These are phyloP conservation scores for Rhamnella rubrinervis DNA, from an alignment of 331 rosid genomes.

Conservation along the genomic window DNA sequence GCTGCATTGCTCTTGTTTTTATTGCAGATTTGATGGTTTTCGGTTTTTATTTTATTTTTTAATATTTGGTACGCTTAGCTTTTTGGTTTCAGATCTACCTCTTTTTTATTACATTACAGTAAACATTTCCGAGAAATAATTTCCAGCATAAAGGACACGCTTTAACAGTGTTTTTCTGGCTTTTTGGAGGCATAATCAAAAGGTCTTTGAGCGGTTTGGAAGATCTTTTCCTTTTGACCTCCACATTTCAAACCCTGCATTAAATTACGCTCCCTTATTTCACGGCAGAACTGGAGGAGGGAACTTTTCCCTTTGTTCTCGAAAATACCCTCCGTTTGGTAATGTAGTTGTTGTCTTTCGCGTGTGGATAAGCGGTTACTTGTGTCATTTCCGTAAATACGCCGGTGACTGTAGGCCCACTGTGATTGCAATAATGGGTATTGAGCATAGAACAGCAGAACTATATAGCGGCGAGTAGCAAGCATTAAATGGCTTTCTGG, in stretches of 20 bases:
- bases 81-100: constrained; percentile 20
- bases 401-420: constrained; percentile 36
- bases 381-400: constrained; percentile 28
- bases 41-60: neutral
- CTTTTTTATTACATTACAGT: constrained; percentile 7
- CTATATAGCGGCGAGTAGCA: constrained; percentile 11
- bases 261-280: constrained; percentile 42
- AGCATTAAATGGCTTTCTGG: constrained; percentile 15
- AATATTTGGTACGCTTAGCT: neutral
- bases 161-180: constrained; percentile 26
- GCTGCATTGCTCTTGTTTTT: constrained; percentile 17
- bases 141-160: constrained; percentile 14
- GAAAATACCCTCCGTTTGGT: constrained; percentile 16
- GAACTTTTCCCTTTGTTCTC: constrained; percentile 20
- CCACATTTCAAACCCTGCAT: constrained; percentile 33
- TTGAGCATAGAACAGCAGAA: constrained; percentile 26
- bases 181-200: constrained; percentile 23
- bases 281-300: constrained; percentile 68
- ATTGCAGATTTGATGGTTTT: constrained; percentile 11
- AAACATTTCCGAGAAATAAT: constrained; percentile 2
- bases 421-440: constrained; percentile 35
- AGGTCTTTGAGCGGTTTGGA: constrained; percentile 26
- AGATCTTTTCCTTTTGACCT: constrained; percentile 19
- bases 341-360: neutral
- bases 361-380: constrained; percentile 22